Evolutionary conservation across 2,329 filamentous ascomycete species (phyloP), one percentile per base, ranked within the genome.

Genomic region (Colletotrichum salicis): DNA sequence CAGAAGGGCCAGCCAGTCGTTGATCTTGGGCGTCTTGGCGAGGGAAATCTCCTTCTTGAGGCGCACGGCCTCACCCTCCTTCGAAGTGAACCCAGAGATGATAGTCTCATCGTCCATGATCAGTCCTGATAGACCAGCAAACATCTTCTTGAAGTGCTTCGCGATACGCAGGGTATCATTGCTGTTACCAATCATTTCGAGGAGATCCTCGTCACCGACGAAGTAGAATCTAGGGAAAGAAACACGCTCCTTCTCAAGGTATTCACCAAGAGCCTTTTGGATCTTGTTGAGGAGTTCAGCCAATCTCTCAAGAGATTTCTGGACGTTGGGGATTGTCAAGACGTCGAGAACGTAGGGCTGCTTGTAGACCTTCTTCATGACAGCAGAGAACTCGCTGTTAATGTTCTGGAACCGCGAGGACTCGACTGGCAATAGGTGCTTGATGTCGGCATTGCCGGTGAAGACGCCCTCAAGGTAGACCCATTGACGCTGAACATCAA

Each of bases 71-170:
- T 99, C 96, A 64, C 93, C 95, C 82, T 99, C 97, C 79, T 97
- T 98, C 0, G 96, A 99, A 2, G 93, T 96, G 77, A 98, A 96
- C 7, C 95, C 96, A 31, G 93, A 92, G 74, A 99, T 98, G 73
- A 94, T 91, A 31, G 91, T 90, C 77, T 98, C 94, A 66, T 98
- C 95, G 75, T 97, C 94, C 86, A 98, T 96, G 54, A 95, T 86
- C 45, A 99, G 88, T 4, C 96, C 96, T 5, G 93, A 96, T 59
- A 99, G 87, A 73, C 96, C 96, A 74, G 97, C 96, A 86, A 99
- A 99, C 96, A 99, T 99, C 87, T 99, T 99, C 82, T 97, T 96
- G 86, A 99, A 95, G 85, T 99, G 97, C 82, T 99, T 99, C 52
- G 96, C 94, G 76, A 99, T 97, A 66, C 96, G 95, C 72, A 96